These are phyloP conservation scores for Umbelopsis sp. DNA, from an alignment of 192 early-diverging fungal species.

Conservation along the genomic window DNA sequence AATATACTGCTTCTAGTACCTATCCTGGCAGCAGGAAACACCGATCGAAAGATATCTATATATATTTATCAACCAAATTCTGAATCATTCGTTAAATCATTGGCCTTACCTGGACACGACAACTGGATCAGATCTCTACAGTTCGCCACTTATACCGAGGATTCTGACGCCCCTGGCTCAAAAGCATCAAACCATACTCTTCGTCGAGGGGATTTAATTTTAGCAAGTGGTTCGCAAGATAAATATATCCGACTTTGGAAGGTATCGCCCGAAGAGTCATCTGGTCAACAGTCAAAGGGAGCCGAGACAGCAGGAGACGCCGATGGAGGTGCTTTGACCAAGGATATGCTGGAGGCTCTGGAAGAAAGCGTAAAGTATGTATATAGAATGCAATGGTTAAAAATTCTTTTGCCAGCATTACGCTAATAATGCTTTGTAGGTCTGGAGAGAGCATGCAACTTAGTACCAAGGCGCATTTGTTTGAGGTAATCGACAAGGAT, in stretches of 20 bases:
- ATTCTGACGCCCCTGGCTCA: conserved; percentile 14
- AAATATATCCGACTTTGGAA: conserved; percentile 93
- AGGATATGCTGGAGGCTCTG: conserved; percentile 50
- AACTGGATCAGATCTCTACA: conserved; percentile 90
- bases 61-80: conserved; percentile 48
- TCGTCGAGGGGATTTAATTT: conserved; percentile 74
- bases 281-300: background rate
- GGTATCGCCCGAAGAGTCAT: conserved; percentile 45
- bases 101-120: conserved; percentile 84
- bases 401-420: background rate
- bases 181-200: conserved; percentile 51
- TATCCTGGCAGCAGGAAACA: conserved; percentile 82
- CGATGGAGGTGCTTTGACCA: conserved; percentile 32
- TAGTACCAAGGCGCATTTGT: conserved; percentile 82
- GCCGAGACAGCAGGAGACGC: background rate
- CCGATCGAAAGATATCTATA: conserved; percentile 74
- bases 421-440: conserved; percentile 24
- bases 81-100: conserved; percentile 59
- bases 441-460: conserved; percentile 63
- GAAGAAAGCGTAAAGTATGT: conserved; percentile 41
- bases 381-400: background rate
- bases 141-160: conserved; percentile 63
- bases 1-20: conserved; percentile 37
- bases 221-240: conserved; percentile 91
- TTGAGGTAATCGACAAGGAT: conserved; percentile 51